phyloP scores from a whole-genome alignment of 768 basidiomycete species.

The Gyrodon lividus region DNA sequence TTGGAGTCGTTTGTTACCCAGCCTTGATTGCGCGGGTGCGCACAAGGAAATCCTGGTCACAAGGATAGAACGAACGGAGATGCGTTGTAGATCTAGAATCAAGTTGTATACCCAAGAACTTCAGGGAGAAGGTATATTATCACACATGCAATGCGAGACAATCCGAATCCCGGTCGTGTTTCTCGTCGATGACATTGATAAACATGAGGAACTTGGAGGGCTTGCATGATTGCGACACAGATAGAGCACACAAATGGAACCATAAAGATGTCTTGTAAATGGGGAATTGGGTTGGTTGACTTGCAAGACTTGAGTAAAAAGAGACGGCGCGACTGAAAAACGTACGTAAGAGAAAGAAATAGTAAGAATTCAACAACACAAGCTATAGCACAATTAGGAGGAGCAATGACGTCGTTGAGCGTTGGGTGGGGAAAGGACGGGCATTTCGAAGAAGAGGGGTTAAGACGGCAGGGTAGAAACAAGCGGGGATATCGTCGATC shows the following conservation, averaged over 20 bases:
- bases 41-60: neutral
- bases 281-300: constrained; percentile 3
- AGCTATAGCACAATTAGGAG: constrained; percentile 2
- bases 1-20: neutral
- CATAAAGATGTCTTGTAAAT: constrained; percentile 22
- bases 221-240: neutral
- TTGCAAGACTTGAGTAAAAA: constrained; percentile 9
- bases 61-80: neutral
- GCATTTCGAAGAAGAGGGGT: too few species aligned
- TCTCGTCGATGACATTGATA: too few species aligned
- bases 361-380: neutral
- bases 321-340: neutral
- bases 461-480: too few species aligned
- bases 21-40: neutral
- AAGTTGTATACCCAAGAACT: neutral
- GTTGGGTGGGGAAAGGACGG: neutral
- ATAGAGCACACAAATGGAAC: neutral
- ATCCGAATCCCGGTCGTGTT: too few species aligned
- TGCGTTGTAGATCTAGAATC: neutral
- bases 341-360: neutral
- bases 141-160: too few species aligned
- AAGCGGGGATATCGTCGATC: constrained; percentile 9
- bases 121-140: too few species aligned
- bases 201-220: neutral
- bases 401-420: neutral